phyloP scores from a whole-genome alignment of 2,329 filamentous ascomycete genomes.

The Cercospora sojina region DNA sequence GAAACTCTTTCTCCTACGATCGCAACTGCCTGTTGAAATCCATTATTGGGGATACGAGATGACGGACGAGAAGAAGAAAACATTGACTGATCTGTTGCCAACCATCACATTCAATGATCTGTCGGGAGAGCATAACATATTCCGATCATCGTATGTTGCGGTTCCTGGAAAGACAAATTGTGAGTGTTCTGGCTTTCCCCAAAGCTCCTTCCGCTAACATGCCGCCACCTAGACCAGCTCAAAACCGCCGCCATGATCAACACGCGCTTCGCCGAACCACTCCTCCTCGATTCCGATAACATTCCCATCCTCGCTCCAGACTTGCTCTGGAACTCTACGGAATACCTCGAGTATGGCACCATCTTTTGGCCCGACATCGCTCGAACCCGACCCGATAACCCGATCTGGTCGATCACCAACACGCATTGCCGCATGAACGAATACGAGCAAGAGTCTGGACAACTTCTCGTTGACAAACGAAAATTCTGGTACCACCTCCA shows the following conservation, averaged over 20 bases:
- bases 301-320: constrained; percentile 37
- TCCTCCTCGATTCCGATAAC: constrained; percentile 42
- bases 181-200: not conserved
- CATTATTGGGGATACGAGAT: constrained; percentile 37
- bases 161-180: constrained; percentile 17
- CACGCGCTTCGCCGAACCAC: constrained; percentile 39
- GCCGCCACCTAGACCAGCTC: constrained; percentile 29
- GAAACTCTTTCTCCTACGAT: constrained; percentile 23
- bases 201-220: not conserved
- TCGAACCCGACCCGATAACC: constrained; percentile 36
- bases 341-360: constrained; percentile 35
- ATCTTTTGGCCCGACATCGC: constrained; percentile 43
- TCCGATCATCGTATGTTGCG: constrained; percentile 25
- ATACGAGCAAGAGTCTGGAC: constrained; percentile 40
- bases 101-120: constrained; percentile 37
- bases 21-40: constrained; percentile 34
- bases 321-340: constrained; percentile 33
- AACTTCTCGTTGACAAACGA: constrained; percentile 41
- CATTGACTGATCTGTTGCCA: constrained; percentile 25
- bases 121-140: constrained; percentile 24
- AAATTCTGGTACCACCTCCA: constrained; percentile 42
- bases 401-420: constrained; percentile 40
- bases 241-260: constrained; percentile 41
- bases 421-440: constrained; percentile 39
- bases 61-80: constrained; percentile 20